phyloP scores from a whole-genome alignment of 2,329 filamentous ascomycete species.

The Colletotrichum spaethianum region DNA sequence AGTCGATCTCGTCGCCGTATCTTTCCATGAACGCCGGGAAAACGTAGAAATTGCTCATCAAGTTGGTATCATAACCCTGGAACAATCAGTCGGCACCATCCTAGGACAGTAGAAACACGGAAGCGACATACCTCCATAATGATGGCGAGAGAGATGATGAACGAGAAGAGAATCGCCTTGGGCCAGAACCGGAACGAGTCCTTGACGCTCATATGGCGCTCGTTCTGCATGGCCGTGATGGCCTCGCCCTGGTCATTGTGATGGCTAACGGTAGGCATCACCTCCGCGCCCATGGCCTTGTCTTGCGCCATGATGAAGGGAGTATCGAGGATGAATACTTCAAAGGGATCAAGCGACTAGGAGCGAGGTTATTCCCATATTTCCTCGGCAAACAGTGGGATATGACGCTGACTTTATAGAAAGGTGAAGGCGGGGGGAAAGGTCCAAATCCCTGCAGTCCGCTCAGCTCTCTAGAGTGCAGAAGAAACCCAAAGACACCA shows the following conservation, averaged over 20 bases:
- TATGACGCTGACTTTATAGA: slow-evolving; percentile 33
- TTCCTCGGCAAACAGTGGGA: background rate
- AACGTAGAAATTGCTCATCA: slow-evolving; percentile 55
- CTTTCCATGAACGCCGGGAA: slow-evolving; percentile 52
- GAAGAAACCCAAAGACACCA: slow-evolving; percentile 7
- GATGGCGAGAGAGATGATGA: slow-evolving; percentile 46
- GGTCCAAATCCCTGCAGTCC: slow-evolving; percentile 7
- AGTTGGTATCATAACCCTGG: slow-evolving; percentile 55
- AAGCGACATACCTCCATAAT: slow-evolving; percentile 46
- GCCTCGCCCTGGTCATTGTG: slow-evolving; percentile 33
- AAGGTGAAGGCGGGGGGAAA: slow-evolving; percentile 6
- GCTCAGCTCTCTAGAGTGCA: background rate
- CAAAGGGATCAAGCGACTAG: background rate
- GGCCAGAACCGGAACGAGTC: slow-evolving; percentile 44
- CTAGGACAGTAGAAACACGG: background rate
- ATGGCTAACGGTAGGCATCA: slow-evolving; percentile 35
- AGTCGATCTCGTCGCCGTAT: slow-evolving; percentile 55
- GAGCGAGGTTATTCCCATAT: slow-evolving; percentile 35
- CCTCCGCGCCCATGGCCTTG: slow-evolving; percentile 30
- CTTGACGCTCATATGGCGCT: slow-evolving; percentile 44
- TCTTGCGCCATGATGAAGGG: slow-evolving; percentile 30
- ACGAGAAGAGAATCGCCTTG: slow-evolving; percentile 42
- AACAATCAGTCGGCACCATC: background rate
- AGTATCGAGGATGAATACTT: background rate
- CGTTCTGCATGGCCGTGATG: slow-evolving; percentile 40